Conservation (phyloP, 2,329 filamentous ascomycete genomes). For the Hypoxylon rubiginosum region DNA sequence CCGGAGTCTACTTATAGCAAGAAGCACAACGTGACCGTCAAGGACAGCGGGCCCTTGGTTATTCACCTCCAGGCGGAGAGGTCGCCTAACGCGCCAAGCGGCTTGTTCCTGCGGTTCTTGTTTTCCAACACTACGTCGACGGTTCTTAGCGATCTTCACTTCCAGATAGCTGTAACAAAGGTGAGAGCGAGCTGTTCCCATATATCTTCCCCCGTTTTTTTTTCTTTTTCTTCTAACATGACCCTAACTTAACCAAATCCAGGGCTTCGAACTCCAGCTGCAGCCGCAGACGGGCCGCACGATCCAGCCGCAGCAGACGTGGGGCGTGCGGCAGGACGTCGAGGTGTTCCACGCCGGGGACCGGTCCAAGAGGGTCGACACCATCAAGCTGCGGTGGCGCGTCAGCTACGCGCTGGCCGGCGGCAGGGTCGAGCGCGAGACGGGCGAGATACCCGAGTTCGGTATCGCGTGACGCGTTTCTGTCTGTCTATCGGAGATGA, state of each 20-base stretch:
- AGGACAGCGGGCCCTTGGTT: conserved; percentile 73
- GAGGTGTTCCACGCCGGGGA: conserved; percentile 81
- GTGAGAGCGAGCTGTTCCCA: conserved; percentile 65
- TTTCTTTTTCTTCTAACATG: background rate
- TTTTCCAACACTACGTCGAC: conserved; percentile 86
- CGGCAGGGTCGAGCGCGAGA: conserved; percentile 77
- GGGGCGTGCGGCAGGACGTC: conserved; percentile 85
- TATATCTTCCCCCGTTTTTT: background rate
- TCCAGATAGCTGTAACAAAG: conserved; percentile 94
- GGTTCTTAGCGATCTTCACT: conserved; percentile 83
- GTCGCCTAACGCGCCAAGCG: conserved; percentile 62
- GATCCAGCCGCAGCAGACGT: conserved; percentile 78
- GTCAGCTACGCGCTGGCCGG: conserved; percentile 83
- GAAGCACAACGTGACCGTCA: conserved; percentile 75
- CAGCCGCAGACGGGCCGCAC: conserved; percentile 86
- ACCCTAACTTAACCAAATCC: conserved; percentile 35
- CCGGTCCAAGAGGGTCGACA: conserved; percentile 74
- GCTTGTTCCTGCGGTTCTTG: conserved; percentile 79
- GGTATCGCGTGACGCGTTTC: conserved; percentile 71
- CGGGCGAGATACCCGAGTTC: conserved; percentile 86
- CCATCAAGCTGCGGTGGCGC: conserved; percentile 92
- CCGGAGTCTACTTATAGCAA: conserved; percentile 72
- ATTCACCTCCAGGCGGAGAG: conserved; percentile 81
- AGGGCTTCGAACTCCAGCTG: conserved; percentile 86
- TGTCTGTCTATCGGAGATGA: background rate